These are phyloP conservation scores for Fusarium humuli DNA, from an alignment of 2,329 filamentous ascomycete genomes.

Conservation along the genomic window DNA sequence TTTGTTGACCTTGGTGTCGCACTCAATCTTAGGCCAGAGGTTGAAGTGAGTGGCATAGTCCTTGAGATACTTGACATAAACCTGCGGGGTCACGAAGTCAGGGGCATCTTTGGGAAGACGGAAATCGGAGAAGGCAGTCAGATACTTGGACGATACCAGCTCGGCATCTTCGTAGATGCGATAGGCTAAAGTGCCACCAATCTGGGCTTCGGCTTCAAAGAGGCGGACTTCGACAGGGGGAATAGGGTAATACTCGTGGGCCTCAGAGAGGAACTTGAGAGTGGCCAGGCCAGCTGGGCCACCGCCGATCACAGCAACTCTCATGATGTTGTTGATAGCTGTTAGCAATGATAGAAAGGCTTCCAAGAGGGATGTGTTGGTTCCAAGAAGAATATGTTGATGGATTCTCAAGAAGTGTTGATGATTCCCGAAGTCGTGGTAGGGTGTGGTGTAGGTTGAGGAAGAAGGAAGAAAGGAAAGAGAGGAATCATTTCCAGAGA, in stretches of 20 bases:
- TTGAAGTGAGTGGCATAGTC: conserved; percentile 55
- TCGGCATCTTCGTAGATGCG: conserved; percentile 62
- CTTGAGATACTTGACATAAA: conserved; percentile 58
- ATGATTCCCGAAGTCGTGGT: neutral
- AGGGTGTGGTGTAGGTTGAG: neutral
- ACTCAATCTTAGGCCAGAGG: conserved; percentile 54
- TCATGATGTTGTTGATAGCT: conserved; percentile 38
- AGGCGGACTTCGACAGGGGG: conserved; percentile 56
- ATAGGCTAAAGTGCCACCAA: conserved; percentile 62
- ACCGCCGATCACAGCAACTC: conserved; percentile 58
- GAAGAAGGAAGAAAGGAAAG: neutral
- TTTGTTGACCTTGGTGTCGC: conserved; percentile 48
- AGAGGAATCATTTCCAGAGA: fast-evolving
- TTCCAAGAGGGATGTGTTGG: neutral
- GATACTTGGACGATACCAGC: conserved; percentile 62
- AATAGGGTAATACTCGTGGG: conserved; percentile 53
- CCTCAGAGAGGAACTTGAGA: conserved; percentile 55
- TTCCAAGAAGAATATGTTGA: neutral
- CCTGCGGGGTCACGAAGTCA: conserved; percentile 57
- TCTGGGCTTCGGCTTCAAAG: conserved; percentile 57
- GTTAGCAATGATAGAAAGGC: neutral
- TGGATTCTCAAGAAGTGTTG: neutral
- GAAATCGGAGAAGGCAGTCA: conserved; percentile 64
- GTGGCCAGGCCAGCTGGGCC: conserved; percentile 58
- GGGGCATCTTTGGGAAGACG: conserved; percentile 55